Conservation (phyloP, 768 basidiomycete species). For the Boletus reticulatus region DNA sequence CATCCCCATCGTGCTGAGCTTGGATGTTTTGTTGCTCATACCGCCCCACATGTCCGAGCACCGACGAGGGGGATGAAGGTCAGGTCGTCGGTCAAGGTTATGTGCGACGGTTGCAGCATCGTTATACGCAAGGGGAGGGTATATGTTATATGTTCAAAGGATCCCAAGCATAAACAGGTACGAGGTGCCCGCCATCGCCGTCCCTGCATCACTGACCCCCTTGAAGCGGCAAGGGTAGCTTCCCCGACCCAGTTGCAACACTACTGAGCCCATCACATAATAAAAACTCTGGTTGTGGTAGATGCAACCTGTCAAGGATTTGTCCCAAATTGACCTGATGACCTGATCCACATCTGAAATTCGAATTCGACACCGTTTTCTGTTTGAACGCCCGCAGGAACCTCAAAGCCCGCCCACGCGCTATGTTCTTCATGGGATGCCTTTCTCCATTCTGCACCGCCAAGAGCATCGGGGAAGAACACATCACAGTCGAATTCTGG, state of each 20-base stretch:
- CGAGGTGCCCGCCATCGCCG: constrained; percentile 16
- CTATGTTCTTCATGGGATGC: constrained; percentile 61
- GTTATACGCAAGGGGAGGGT: constrained; percentile 89
- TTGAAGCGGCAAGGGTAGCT: constrained; percentile 64
- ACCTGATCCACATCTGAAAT: constrained; percentile 92
- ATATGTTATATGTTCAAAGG: constrained; percentile 89
- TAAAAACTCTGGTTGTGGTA: not conserved
- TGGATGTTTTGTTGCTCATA: constrained; percentile 16
- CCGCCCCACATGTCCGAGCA: constrained; percentile 27
- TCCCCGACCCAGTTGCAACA: not conserved
- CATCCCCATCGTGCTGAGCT: constrained; percentile 33
- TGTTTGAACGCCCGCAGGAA: constrained; percentile 70
- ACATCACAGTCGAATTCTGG: constrained; percentile 87
- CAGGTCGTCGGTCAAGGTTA: constrained; percentile 86
- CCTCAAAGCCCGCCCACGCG: constrained; percentile 79
- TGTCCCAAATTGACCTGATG: constrained; percentile 13
- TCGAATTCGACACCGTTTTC: constrained; percentile 86
- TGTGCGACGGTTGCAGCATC: constrained; percentile 92
- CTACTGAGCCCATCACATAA: not conserved
- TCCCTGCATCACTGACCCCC: constrained; percentile 12
- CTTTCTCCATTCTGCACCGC: constrained; percentile 49
- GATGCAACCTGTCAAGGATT: constrained; percentile 1
- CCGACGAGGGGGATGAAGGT: constrained; percentile 91
- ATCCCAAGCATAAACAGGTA: constrained; percentile 98
- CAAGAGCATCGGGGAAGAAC: constrained; percentile 74